Base-by-base conservation (phyloP, 768 basidiomycete genomes). In the Mycena alexandri region DNA sequence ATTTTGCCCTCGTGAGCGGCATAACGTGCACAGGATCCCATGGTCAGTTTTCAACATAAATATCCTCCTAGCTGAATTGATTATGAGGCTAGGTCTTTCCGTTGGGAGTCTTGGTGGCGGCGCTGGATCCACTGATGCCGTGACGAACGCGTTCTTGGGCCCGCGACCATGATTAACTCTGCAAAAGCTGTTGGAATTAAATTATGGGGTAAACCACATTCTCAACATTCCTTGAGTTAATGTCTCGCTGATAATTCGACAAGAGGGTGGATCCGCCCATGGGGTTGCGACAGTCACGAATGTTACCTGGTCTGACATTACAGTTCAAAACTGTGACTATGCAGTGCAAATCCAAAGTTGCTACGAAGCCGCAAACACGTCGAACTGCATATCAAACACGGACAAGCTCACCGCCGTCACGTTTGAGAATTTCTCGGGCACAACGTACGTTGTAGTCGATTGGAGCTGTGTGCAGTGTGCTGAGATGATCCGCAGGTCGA, bases 141-240 rank as follows among this genome's bases (percentile, higher is more conserved):
- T 73, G 54, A 69, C 70, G 5, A 79, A 79, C 46, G 72, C 74
- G 19, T 73, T 73, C 71, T 79, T 24, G 70, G 73, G 14, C 69
- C 73, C 12, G 76, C 78, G 9, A 76, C 72, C 13, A 77, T 79
- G 77, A 74, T 76, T 42, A 66, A 76, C 62, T 78, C 77, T 0
- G 69, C 77, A 2, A 79, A 79, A 63, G 78, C 78, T 0, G 75
- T 76, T 44, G 77, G 78, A 22, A 79, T 79, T 51, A 79, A 79
- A 57, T 70, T 79, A 14, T 77, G 38, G 38, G 38, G 38, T 38
- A 38, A 3, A 38, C 38, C 38, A 38, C 34, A 38, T 3, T 38
- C 38, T 38, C 14, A 38, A 11, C 10, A 11, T 38, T 38, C 38
- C 38, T 9, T 38, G 10, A 38, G 10, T 14, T 38, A 2, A 38